phyloP scores from a whole-genome alignment of 345 rosid species.

The Nephelium lappaceum region DNA sequence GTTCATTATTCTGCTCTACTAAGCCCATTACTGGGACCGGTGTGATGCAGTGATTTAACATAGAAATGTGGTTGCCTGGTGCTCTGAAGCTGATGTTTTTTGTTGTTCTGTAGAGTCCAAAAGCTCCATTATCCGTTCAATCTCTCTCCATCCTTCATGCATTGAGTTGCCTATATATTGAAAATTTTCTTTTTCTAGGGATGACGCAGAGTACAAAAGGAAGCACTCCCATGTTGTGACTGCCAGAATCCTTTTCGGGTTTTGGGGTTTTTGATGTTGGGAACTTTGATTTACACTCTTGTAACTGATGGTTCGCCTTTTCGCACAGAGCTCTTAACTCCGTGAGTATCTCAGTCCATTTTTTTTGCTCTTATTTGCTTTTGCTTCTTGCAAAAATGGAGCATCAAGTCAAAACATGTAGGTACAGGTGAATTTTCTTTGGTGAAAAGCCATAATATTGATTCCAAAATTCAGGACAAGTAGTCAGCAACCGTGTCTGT shows the following conservation, averaged over 20 bases:
- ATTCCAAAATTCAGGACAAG: not conserved
- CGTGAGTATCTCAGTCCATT: constrained; percentile 49
- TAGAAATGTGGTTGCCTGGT: not conserved
- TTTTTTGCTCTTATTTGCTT: not conserved
- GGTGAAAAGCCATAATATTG: not conserved
- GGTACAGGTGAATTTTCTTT: not conserved
- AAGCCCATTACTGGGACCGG: not conserved
- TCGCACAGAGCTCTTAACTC: constrained; percentile 76
- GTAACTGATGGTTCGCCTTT: constrained; percentile 84
- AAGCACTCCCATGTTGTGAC: constrained; percentile 50
- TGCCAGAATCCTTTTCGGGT: constrained; percentile 61
- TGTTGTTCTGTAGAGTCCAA: not conserved
- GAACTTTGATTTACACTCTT: constrained; percentile 69
- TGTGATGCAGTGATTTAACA: not conserved
- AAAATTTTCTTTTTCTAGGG: constrained; percentile 38
- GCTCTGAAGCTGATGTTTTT: not conserved
- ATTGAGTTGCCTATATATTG: constrained; percentile 7
- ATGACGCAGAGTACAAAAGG: constrained; percentile 39
- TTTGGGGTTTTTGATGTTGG: constrained; percentile 72
- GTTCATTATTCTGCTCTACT: not conserved
- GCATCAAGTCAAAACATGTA: not conserved
- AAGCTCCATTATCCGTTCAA: not conserved
- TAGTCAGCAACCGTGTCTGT: not conserved
- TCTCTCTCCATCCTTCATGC: not conserved
- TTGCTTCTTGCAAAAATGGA: not conserved